These are phyloP conservation scores for Rhododendron mucronatum DNA, from an alignment of 148 eudicot species.

Conservation along the genomic window DNA sequence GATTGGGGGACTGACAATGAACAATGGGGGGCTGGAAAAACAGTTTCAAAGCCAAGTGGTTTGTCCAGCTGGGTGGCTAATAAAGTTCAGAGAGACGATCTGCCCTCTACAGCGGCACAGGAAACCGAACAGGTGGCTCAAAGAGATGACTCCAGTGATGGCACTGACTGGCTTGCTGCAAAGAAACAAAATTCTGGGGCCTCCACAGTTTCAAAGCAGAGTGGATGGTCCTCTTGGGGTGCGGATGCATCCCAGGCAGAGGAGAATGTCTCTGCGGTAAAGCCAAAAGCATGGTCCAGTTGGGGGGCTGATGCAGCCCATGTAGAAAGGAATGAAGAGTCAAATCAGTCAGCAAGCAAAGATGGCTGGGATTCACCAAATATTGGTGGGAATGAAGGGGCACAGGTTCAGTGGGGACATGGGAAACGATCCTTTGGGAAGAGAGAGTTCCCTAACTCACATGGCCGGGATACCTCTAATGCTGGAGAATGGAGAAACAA, in stretches of 20 bases:
- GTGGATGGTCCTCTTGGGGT: conserved; percentile 29
- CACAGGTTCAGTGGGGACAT: conserved; percentile 19
- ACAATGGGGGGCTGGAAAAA: background rate
- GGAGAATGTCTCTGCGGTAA: background rate
- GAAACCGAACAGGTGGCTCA: background rate
- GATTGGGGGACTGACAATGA: background rate
- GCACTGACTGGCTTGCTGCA: background rate
- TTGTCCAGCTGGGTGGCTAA: conserved; percentile 8
- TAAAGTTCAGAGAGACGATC: background rate
- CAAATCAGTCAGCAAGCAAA: conserved; percentile 4
- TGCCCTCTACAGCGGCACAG: background rate
- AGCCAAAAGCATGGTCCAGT: background rate
- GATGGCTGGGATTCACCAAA: conserved; percentile 10
- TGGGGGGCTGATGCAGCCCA: background rate
- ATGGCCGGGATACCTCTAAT: conserved; percentile 64
- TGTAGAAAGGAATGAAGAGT: conserved; percentile 2
- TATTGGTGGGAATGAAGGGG: conserved; percentile 10
- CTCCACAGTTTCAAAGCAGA: background rate
- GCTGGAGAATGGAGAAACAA: conserved; percentile 60
- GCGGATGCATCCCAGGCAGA: conserved; percentile 15
- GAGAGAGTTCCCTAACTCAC: conserved; percentile 18
- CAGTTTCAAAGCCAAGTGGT: conserved; percentile 5
- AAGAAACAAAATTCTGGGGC: background rate
- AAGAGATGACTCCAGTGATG: background rate
- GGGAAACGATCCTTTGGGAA: conserved; percentile 11